Conservation (phyloP, 2,329 filamentous ascomycete genomes). For the Fusarium ambrosium region DNA sequence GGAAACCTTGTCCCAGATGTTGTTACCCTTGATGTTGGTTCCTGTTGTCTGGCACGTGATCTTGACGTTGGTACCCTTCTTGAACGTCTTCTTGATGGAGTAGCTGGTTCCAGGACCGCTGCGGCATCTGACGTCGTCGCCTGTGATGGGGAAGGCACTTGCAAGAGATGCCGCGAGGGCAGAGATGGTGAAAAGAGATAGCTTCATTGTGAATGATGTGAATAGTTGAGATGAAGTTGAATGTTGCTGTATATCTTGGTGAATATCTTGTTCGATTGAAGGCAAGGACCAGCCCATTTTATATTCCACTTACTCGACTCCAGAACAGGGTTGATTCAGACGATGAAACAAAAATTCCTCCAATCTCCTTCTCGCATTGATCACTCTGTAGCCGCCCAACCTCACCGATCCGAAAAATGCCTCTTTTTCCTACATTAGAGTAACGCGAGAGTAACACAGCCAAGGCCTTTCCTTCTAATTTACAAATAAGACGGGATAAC, state of each 20-base stretch:
- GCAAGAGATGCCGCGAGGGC: not conserved
- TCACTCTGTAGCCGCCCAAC: not conserved
- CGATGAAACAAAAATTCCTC: not conserved
- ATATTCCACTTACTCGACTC: not conserved
- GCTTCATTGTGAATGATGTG: conserved; percentile 2
- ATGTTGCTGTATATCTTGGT: not conserved
- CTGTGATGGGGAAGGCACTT: conserved; percentile 15
- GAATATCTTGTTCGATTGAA: not conserved
- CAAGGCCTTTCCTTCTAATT: not conserved
- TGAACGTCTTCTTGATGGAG: not conserved
- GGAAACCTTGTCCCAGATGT: conserved; percentile 19
- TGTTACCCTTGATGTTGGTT: conserved; percentile 7
- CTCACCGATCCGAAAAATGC: conserved; percentile 1
- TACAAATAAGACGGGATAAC: conserved; percentile 14
- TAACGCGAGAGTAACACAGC: not conserved
- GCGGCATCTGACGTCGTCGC: conserved; percentile 21
- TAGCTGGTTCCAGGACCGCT: conserved; percentile 16
- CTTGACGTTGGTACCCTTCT: conserved; percentile 13
- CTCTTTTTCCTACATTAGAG: not conserved
- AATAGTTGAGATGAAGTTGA: not conserved
- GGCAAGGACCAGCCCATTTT: not conserved
- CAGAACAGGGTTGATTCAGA: not conserved
- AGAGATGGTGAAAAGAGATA: not conserved
- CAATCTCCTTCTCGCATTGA: not conserved
- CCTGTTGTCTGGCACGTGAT: conserved; percentile 18